Evolutionary conservation across 768 basidiomycete genomes (phyloP).

Genomic region (Tylopilus sp.): DNA sequence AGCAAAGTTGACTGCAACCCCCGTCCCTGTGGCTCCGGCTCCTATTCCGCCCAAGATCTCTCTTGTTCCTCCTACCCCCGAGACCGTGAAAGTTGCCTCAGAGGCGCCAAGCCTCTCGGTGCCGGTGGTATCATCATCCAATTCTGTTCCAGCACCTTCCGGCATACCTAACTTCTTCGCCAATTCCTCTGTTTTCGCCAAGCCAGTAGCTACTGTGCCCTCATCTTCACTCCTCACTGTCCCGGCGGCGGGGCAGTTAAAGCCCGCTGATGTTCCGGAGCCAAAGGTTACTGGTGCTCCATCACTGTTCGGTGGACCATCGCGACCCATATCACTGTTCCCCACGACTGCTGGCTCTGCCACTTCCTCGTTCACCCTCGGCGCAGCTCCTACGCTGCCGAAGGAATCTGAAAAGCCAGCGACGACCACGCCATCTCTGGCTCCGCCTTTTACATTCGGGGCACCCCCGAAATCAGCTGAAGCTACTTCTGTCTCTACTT

Average conservation of each 20-base stretch:
- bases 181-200: conserved; percentile 45
- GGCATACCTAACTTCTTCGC: conserved; percentile 66
- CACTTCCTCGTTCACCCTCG: conserved; percentile 4
- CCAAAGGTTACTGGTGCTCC: conserved; percentile 5
- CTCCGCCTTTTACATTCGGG: conserved; percentile 30
- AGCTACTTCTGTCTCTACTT: conserved; percentile 8
- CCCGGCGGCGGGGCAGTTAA: conserved; percentile 13
- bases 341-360: neutral
- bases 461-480: conserved; percentile 21
- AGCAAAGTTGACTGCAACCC: conserved; percentile 11
- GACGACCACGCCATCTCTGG: conserved; percentile 2
- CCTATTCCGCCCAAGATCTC: conserved; percentile 22
- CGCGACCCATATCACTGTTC: conserved; percentile 8
- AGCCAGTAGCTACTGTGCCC: conserved; percentile 25
- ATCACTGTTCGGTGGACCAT: conserved; percentile 9
- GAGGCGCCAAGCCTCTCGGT: neutral
- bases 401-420: conserved; percentile 20
- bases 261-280: neutral
- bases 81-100: conserved; percentile 19
- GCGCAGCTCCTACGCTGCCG: conserved; percentile 5
- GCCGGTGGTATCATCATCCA: conserved; percentile 6
- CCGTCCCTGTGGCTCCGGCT: conserved; percentile 11
- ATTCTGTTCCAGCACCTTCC: conserved; percentile 8
- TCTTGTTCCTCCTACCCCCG: conserved; percentile 25
- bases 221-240: conserved; percentile 22